phyloP scores from a whole-genome alignment of 2,329 filamentous ascomycete genomes.

The Phialemoniopsis sp. region DNA sequence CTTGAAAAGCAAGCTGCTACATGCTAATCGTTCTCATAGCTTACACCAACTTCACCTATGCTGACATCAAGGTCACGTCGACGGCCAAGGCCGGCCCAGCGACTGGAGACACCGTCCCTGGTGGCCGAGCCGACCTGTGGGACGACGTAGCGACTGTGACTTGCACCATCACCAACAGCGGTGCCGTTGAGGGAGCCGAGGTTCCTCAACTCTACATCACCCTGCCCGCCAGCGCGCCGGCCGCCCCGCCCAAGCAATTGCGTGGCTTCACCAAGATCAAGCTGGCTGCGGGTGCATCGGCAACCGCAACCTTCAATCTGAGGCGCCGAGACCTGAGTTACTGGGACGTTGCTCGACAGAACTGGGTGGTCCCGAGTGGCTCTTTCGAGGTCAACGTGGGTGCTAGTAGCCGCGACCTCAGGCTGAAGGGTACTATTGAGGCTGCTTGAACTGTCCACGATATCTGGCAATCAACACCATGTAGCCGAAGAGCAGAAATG shows the following conservation, averaged over 20 bases:
- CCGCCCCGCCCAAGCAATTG: slow-evolving; percentile 44
- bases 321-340: slow-evolving; percentile 59
- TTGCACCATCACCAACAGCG: slow-evolving; percentile 62
- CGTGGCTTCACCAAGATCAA: slow-evolving; percentile 59
- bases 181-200: slow-evolving; percentile 56
- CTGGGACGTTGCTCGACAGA: slow-evolving; percentile 55
- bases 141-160: slow-evolving; percentile 44
- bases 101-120: slow-evolving; percentile 30
- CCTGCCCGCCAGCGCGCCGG: slow-evolving; percentile 29
- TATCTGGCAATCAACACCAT: too few species aligned
- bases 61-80: slow-evolving; percentile 37
- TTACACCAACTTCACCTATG: slow-evolving; percentile 65
- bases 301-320: slow-evolving; percentile 46
- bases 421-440: slow-evolving; percentile 28
- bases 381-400: slow-evolving; percentile 37
- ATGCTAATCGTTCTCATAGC: too few species aligned
- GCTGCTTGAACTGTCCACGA: slow-evolving; percentile 8
- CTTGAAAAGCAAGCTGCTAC: too few species aligned
- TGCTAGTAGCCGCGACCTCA: slow-evolving; percentile 40
- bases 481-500: too few species aligned
- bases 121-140: slow-evolving; percentile 41
- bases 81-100: slow-evolving; percentile 32
- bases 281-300: slow-evolving; percentile 40
- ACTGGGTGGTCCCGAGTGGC: slow-evolving; percentile 53
- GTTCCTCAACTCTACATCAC: slow-evolving; percentile 59